A percentile compares a stretch with the other conserved stretches of the same genome.
Conservation (phyloP, 495 filamentous ascomycete genomes). For the Parathielavia hyrcaniae region DNA sequence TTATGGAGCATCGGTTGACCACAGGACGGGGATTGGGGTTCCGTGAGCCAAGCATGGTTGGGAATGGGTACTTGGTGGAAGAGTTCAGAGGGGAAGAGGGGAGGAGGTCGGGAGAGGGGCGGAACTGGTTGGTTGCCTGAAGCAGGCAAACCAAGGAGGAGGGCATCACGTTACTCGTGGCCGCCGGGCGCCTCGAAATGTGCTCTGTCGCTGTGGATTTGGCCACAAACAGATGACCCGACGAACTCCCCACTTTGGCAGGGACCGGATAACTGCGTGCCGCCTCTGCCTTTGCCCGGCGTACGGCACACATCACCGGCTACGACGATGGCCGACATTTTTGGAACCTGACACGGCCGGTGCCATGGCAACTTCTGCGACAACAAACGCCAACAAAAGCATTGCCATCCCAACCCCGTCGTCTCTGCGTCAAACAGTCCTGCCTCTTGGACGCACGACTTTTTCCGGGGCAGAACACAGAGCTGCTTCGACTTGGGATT, state of each 20-base stretch:
- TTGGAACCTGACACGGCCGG: conserved; percentile 1
- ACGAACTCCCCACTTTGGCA: background rate
- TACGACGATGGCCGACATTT: background rate
- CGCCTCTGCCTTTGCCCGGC: conserved; percentile 25
- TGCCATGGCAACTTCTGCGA: background rate
- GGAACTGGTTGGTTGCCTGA: background rate
- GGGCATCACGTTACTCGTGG: background rate
- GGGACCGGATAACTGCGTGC: background rate
- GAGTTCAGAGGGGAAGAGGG: background rate
- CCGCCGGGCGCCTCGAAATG: too few relatives aligned
- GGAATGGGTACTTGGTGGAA: too few relatives aligned
- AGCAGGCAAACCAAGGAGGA: background rate
- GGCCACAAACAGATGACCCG: background rate
- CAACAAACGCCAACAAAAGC: background rate
- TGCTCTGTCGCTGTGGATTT: background rate
- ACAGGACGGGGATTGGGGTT: background rate
- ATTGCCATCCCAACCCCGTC: background rate
- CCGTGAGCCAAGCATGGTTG: too few relatives aligned
- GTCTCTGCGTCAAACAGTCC: background rate
- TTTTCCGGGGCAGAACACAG: background rate
- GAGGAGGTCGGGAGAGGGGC: background rate
- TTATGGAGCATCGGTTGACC: background rate
- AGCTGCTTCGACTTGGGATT: background rate
- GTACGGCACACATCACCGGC: conserved; percentile 6
- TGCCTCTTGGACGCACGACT: background rate